A percentile compares a stretch with the other conserved stretches of the same genome.
Evolutionary conservation across 2,329 filamentous ascomycete genomes (phyloP).

Genomic region (Alternaria gansuensis): DNA sequence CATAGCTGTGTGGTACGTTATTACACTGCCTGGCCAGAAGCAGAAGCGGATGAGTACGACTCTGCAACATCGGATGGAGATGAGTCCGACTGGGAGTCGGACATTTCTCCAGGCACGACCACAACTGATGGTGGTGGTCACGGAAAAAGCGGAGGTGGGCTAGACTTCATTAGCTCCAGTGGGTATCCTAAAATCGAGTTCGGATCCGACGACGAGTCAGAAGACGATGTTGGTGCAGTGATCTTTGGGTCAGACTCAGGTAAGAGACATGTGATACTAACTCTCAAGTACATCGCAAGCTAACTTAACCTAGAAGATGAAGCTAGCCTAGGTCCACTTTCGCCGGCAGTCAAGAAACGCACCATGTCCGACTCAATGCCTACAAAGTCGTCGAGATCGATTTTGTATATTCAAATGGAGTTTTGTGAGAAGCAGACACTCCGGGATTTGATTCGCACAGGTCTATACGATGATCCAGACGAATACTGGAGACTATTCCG

Average conservation of each 20-base stretch:
- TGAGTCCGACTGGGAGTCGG: constrained; percentile 38
- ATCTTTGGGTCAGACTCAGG: constrained; percentile 53
- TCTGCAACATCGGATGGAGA: constrained; percentile 41
- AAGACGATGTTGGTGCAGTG: constrained; percentile 46
- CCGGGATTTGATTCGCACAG: constrained; percentile 82
- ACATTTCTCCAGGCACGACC: constrained; percentile 37
- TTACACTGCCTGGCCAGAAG: constrained; percentile 94
- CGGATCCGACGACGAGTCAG: constrained; percentile 66
- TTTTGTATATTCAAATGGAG: constrained; percentile 98
- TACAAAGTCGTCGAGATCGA: constrained; percentile 67
- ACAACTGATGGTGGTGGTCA: constrained; percentile 62
- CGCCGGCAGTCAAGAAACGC: constrained; percentile 49
- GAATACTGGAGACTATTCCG: constrained; percentile 91
- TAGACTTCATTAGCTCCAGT: constrained; percentile 93
- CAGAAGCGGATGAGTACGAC: constrained; percentile 55
- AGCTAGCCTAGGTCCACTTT: constrained; percentile 42
- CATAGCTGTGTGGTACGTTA: constrained; percentile 90
- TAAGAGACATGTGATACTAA: constrained; percentile 17
- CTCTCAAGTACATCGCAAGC: not conserved
- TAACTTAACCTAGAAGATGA: constrained; percentile 55
- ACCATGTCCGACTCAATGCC: constrained; percentile 59
- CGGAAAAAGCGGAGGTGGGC: constrained; percentile 73
- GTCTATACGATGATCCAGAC: constrained; percentile 75
- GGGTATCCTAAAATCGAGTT: constrained; percentile 81
- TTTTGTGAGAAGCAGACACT: constrained; percentile 95